These are phyloP conservation scores for Monoraphidium neglectum DNA, from an alignment of 139 green algal genomes.

Conservation along the genomic window DNA sequence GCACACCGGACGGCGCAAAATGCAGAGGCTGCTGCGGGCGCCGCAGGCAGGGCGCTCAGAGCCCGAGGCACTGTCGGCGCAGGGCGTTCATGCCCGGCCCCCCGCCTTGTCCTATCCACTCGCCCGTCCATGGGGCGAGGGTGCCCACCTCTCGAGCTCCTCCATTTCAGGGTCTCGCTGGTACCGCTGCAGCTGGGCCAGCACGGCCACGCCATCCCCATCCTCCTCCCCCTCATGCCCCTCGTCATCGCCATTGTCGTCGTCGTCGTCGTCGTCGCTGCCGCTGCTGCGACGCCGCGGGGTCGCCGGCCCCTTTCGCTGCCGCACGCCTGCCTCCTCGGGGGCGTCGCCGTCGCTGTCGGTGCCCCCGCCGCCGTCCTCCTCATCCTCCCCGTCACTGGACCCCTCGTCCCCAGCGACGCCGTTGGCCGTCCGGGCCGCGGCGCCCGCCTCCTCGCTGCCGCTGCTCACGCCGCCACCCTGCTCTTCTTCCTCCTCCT, in stretches of 20 bases:
- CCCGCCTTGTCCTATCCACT: too few species aligned
- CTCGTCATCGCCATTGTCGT: too few species aligned
- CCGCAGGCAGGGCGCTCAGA: too few species aligned
- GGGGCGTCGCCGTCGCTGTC: background rate
- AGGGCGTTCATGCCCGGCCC: too few species aligned
- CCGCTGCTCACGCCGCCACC: background rate
- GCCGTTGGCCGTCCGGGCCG: background rate
- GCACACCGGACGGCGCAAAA: too few species aligned
- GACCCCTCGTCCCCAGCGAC: too few species aligned
- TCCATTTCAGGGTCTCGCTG: constrained; percentile 38
- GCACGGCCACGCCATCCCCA: background rate
- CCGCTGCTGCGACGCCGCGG: background rate
- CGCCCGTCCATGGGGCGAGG: background rate
- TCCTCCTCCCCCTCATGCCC: background rate
- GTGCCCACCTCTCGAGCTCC: constrained; percentile 57
- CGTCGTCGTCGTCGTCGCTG: constrained; percentile 12
- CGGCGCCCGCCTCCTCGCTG: background rate
- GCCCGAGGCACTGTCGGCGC: too few species aligned
- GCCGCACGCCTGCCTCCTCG: background rate
- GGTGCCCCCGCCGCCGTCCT: background rate
- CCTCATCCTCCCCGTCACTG: background rate
- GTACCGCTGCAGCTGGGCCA: background rate
- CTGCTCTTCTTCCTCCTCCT: constrained; percentile 11
- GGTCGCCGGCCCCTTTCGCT: too few species aligned
- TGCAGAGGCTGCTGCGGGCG: too few species aligned